Conservation (phyloP, 2,329 filamentous ascomycete genomes). For the Fusarium euwallaceae region DNA sequence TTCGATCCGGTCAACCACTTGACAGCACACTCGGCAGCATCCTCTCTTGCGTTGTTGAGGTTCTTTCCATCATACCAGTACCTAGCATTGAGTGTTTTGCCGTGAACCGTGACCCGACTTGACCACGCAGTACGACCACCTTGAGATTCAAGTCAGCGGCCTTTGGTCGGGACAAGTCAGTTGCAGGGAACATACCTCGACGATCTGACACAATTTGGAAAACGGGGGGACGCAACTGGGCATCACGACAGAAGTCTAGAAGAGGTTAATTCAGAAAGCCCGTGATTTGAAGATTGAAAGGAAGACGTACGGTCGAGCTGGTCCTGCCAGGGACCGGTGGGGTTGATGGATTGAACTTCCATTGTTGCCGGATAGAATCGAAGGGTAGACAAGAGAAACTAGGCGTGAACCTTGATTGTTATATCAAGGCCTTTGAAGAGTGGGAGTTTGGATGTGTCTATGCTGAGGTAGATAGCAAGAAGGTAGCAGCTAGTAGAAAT, state of each 20-base stretch:
- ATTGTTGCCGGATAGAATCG: constrained; percentile 22
- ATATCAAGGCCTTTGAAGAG: not conserved
- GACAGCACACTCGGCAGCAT: constrained; percentile 87
- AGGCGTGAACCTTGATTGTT: not conserved
- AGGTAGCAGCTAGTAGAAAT: not conserved
- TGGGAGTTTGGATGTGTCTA: not conserved
- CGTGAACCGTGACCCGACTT: constrained; percentile 79
- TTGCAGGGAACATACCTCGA: constrained; percentile 67
- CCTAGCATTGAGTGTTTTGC: constrained; percentile 75
- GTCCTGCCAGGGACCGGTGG: constrained; percentile 64
- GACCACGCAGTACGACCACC: constrained; percentile 94
- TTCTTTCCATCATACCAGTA: constrained; percentile 95
- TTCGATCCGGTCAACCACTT: constrained; percentile 64
- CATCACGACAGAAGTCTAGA: constrained; percentile 69
- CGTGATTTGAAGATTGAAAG: not conserved
- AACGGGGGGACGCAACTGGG: constrained; percentile 66
- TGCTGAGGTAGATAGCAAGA: not conserved
- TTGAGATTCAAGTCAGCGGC: constrained; percentile 50
- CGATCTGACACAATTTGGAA: constrained; percentile 82
- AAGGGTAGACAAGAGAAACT: not conserved
- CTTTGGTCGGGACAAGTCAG: not conserved
- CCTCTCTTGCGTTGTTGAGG: constrained; percentile 88
- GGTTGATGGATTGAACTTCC: constrained; percentile 41
- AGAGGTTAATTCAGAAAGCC: constrained; percentile 16
- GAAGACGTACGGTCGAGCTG: constrained; percentile 66